A percentile compares a stretch with the other conserved stretches of the same genome.
phyloP scores from a whole-genome alignment of 2,329 filamentous ascomycete genomes.

The Colletotrichum sp. region DNA sequence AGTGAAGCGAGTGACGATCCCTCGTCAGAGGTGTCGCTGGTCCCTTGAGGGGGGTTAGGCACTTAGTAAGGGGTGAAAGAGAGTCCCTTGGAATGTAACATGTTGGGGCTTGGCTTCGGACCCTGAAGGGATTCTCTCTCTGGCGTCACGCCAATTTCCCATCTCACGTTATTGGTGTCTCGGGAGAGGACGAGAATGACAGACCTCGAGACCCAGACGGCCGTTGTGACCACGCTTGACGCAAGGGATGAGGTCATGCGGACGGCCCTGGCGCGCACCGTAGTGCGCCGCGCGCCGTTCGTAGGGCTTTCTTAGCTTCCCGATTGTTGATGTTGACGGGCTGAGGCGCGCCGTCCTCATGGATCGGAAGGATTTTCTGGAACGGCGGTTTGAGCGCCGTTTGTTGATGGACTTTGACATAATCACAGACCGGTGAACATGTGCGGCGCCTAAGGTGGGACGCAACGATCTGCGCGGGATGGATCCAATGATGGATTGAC shows the following conservation, averaged over 20 bases:
- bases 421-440: neutral
- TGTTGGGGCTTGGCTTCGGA: neutral
- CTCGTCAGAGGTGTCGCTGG: neutral
- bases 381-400: constrained; percentile 7
- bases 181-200: neutral
- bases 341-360: neutral
- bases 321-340: neutral
- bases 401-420: neutral
- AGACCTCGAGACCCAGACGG: neutral
- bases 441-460: neutral
- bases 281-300: neutral
- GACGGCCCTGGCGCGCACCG: neutral
- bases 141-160: neutral
- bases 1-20: neutral
- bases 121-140: neutral
- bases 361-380: neutral
- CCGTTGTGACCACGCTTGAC: constrained; percentile 11
- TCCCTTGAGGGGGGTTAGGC: neutral
- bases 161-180: constrained; percentile 1
- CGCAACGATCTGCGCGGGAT: constrained; percentile 3
- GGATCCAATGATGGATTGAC: neutral
- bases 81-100: neutral
- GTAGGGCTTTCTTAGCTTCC: neutral
- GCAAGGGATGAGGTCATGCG: constrained; percentile 13
- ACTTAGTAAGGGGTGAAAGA: neutral